phyloP scores from a whole-genome alignment of 352 stramenopile genomes.

The Globisporangium radiosum region DNA sequence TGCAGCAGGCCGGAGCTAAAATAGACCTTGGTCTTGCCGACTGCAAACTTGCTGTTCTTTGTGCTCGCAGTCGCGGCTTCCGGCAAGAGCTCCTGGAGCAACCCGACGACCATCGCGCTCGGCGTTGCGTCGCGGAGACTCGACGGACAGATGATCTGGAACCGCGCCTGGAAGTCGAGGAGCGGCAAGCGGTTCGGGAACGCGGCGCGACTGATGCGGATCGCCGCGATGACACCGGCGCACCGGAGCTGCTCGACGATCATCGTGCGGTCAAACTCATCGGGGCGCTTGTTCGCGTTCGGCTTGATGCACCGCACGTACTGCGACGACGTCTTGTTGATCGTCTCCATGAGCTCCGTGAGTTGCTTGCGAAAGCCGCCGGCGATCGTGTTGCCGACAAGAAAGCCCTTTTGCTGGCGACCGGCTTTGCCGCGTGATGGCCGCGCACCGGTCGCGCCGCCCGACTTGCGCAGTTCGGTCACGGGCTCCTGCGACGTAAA shows the following conservation, averaged over 20 bases:
- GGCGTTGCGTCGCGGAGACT: conserved; percentile 43
- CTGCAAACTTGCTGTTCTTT: conserved; percentile 76
- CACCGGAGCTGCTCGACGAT: conserved; percentile 87
- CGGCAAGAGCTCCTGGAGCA: conserved; percentile 63
- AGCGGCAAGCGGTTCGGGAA: conserved; percentile 92
- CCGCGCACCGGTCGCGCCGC: conserved; percentile 14
- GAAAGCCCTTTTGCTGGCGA: conserved; percentile 61
- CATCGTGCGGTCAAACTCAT: conserved; percentile 81
- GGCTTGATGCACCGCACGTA: conserved; percentile 91
- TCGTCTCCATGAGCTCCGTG: conserved; percentile 79
- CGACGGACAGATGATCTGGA: conserved; percentile 81
- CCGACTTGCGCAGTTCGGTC: conserved; percentile 19
- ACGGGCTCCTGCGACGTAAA: conserved; percentile 31
- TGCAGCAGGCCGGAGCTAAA: conserved; percentile 89
- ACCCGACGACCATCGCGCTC: conserved; percentile 64
- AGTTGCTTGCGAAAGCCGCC: conserved; percentile 85
- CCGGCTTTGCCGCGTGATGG: conserved; percentile 40
- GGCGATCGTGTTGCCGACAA: conserved; percentile 78
- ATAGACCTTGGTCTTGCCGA: conserved; percentile 79
- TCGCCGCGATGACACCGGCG: conserved; percentile 86
- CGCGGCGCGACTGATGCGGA: conserved; percentile 81
- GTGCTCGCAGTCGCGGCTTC: conserved; percentile 49
- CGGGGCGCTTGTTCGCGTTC: conserved; percentile 80
- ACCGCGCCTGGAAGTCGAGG: conserved; percentile 68
- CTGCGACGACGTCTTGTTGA: conserved; percentile 83